These are phyloP conservation scores for Clarireedia hainanense DNA, from an alignment of 2,329 filamentous ascomycete genomes.

Conservation along the genomic window DNA sequence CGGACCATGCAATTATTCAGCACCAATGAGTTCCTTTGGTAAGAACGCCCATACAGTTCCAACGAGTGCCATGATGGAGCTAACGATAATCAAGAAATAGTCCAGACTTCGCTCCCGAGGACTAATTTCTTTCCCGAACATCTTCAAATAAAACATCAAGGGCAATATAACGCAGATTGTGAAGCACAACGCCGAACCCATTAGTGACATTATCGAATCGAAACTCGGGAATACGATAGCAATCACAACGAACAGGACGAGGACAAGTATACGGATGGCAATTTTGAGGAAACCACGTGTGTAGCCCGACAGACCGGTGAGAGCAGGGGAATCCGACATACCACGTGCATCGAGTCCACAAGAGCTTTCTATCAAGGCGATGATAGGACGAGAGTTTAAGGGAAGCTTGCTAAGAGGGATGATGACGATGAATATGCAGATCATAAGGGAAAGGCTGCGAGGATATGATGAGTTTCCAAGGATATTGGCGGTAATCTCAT, in stretches of 20 bases:
- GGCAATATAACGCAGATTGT: slow-evolving; percentile 91
- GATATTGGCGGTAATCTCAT: slow-evolving; percentile 88
- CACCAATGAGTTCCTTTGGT: slow-evolving; percentile 65
- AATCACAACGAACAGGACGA: slow-evolving; percentile 67
- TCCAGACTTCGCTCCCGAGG: slow-evolving; percentile 55
- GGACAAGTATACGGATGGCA: slow-evolving; percentile 55
- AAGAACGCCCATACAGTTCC: slow-evolving; percentile 86
- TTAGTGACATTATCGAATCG: slow-evolving; percentile 64
- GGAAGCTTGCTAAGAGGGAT: slow-evolving; percentile 96
- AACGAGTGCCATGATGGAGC: slow-evolving; percentile 59
- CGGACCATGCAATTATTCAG: slow-evolving; percentile 28
- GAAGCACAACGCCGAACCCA: slow-evolving; percentile 86
- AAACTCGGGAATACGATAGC: slow-evolving; percentile 62
- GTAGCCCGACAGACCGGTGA: slow-evolving; percentile 47
- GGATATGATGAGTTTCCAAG: slow-evolving; percentile 70
- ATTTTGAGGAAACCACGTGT: slow-evolving; percentile 52
- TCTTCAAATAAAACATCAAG: slow-evolving; percentile 79
- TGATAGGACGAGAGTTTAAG: slow-evolving; percentile 78
- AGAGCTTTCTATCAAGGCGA: slow-evolving; percentile 76
- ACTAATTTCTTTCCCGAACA: slow-evolving; percentile 69
- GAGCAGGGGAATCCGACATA: slow-evolving; percentile 38
- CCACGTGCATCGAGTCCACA: slow-evolving; percentile 49
- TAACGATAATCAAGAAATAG: slow-evolving; percentile 62
- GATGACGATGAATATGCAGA: slow-evolving; percentile 81
- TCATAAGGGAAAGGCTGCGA: slow-evolving; percentile 61